Conservation (phyloP, 164 flowering plant genomes). For the Malania oleifera region DNA sequence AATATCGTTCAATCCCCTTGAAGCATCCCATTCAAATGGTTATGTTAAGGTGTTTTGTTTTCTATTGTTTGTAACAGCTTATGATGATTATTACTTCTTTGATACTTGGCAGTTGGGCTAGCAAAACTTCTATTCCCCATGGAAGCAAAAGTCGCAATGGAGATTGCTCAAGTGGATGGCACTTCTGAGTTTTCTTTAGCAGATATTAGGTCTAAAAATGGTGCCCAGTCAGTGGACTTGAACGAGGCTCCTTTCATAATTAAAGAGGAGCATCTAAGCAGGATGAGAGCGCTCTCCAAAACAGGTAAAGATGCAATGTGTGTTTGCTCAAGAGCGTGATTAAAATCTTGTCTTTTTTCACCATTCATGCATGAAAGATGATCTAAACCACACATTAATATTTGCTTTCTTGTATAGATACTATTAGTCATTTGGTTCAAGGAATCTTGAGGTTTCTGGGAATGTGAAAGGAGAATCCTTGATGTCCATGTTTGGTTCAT, state of each 20-base stretch:
- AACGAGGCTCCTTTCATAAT: conserved; percentile 74
- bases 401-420: too few relatives aligned
- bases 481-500: too few relatives aligned
- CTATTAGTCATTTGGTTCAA: too few relatives aligned
- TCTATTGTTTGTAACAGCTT: neutral
- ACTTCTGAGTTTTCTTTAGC: conserved; percentile 50
- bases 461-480: too few relatives aligned
- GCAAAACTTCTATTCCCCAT: conserved; percentile 72
- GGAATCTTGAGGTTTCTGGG: too few relatives aligned
- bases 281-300: conserved; percentile 69
- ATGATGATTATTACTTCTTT: neutral
- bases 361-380: too few relatives aligned
- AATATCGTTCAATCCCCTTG: too few relatives aligned
- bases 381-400: too few relatives aligned
- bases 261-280: conserved; percentile 62
- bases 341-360: too few relatives aligned
- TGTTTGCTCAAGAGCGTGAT: conserved; percentile 1
- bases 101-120: conserved; percentile 50
- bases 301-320: conserved; percentile 44
- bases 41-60: too few relatives aligned
- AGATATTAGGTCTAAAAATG: conserved; percentile 19
- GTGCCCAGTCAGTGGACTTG: conserved; percentile 49
- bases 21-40: too few relatives aligned
- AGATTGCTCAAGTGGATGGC: conserved; percentile 73
- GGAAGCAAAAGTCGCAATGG: conserved; percentile 90